phyloP scores from a whole-genome alignment of 2,329 filamentous ascomycete species.

The Diplodia seriata region DNA sequence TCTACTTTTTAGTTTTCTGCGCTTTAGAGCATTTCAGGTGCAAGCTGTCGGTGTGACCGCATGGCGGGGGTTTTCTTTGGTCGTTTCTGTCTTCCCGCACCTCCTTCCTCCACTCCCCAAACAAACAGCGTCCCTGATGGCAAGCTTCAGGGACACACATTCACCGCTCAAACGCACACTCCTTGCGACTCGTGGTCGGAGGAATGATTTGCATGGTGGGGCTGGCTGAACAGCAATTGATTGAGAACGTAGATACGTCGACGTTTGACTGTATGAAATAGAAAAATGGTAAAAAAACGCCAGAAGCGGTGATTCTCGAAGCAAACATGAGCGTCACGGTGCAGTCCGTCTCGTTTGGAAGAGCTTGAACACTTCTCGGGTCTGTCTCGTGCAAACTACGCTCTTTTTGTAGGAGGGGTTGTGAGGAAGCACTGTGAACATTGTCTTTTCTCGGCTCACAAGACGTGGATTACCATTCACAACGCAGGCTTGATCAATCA shows the following conservation, averaged over 20 bases:
- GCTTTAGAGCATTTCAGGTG: constrained; percentile 17
- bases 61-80: not conserved
- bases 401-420: too few species aligned
- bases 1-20: not conserved
- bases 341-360: not conserved
- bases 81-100: not conserved
- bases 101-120: constrained; percentile 8
- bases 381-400: too few species aligned
- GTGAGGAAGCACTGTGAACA: too few species aligned
- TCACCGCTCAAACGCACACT: constrained; percentile 2
- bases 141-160: not conserved
- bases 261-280: not conserved
- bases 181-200: not conserved
- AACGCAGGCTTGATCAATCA: not conserved
- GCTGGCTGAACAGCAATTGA: not conserved
- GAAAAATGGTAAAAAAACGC: not conserved
- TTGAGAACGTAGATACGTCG: not conserved
- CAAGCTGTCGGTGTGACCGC: not conserved
- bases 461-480: not conserved
- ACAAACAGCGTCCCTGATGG: not conserved
- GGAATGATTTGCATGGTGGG: not conserved
- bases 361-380: too few species aligned
- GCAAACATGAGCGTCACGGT: not conserved
- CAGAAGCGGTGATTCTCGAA: not conserved
- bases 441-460: not conserved